These are phyloP conservation scores for Anisodus tanguticus DNA, from an alignment of 257 asterid genomes.

Conservation along the genomic window DNA sequence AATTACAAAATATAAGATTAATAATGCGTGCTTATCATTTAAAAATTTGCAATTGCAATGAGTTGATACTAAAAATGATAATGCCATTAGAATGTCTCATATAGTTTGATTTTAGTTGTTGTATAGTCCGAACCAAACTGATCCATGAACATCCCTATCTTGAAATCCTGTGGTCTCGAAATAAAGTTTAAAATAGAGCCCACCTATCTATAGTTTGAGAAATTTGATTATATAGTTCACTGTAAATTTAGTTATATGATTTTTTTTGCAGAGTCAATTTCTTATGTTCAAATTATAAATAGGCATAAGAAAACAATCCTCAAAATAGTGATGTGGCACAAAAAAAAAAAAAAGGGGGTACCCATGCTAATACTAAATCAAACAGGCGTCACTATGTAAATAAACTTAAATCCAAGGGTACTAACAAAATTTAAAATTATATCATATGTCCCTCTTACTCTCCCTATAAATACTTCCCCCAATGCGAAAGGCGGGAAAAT, in stretches of 20 bases:
- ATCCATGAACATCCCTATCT: no score
- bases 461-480: not conserved
- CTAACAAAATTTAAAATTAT: not conserved
- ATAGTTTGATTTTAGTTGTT: no score
- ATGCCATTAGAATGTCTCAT: not conserved
- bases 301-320: no score
- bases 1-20: not conserved
- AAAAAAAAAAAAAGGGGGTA: no score
- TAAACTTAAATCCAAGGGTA: not conserved
- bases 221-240: no score
- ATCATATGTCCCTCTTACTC: not conserved
- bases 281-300: no score
- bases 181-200: not conserved
- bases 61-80: not conserved
- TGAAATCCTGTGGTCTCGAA: not conserved
- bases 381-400: not conserved
- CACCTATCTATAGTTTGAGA: no score
- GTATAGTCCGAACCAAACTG: no score
- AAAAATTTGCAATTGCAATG: not conserved
- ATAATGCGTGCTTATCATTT: not conserved
- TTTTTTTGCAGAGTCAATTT: not conserved
- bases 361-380: no score
- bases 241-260: no score
- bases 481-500: constrained; percentile 48
- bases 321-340: no score